These are phyloP conservation scores for Xylariomycetidae sp. DNA, from an alignment of 2,329 filamentous ascomycete genomes.

Conservation along the genomic window DNA sequence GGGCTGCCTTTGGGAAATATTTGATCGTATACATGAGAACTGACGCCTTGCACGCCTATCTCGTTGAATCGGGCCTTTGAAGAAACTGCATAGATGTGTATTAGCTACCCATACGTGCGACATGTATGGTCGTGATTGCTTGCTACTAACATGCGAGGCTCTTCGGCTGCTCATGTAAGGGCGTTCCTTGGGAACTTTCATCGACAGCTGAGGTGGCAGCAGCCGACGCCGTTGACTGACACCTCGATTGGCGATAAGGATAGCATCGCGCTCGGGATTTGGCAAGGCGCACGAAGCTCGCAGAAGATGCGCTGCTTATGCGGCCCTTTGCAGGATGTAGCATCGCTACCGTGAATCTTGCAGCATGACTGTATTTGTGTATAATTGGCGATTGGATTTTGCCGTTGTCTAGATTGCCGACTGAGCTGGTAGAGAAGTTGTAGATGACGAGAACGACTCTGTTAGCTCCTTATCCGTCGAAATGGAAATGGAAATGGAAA, in stretches of 20 bases:
- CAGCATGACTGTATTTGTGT: constrained; percentile 17
- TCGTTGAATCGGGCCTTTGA: constrained; percentile 76
- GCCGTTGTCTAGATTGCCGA: too few species aligned
- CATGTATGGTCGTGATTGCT: constrained; percentile 4
- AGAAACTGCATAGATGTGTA: constrained; percentile 30
- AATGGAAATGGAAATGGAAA: too few species aligned
- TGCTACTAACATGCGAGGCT: constrained; percentile 38
- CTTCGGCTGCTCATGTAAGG: constrained; percentile 6
- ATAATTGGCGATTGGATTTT: neutral
- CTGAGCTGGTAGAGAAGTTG: too few species aligned
- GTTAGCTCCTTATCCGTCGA: too few species aligned
- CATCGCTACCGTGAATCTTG: constrained; percentile 29
- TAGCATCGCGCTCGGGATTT: constrained; percentile 39
- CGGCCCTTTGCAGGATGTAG: constrained; percentile 33
- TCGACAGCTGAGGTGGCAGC: constrained; percentile 12
- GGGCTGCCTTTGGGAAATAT: constrained; percentile 62
- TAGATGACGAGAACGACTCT: too few species aligned
- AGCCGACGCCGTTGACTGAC: constrained; percentile 32
- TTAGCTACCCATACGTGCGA: neutral
- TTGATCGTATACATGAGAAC: constrained; percentile 74
- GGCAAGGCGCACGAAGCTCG: constrained; percentile 48
- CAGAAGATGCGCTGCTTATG: constrained; percentile 36
- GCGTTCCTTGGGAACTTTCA: constrained; percentile 8
- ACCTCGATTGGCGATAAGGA: constrained; percentile 36
- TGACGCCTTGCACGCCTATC: constrained; percentile 92